These are phyloP conservation scores for Globisporangium barbulae DNA, from an alignment of 352 stramenopile species.

Conservation along the genomic window DNA sequence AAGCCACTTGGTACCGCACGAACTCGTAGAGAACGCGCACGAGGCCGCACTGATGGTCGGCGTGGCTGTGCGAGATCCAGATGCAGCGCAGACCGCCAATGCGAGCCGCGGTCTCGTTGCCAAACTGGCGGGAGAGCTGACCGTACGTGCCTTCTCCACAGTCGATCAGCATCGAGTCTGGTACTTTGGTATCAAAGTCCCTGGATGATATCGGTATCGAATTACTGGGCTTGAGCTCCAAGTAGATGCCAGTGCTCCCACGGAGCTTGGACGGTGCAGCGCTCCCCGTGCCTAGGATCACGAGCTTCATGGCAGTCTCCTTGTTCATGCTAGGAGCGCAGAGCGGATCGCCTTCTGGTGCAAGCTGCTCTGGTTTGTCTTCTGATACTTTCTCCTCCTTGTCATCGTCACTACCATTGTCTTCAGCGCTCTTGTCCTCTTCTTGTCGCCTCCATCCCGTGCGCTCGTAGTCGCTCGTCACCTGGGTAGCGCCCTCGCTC, in stretches of 20 bases:
- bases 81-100: conserved; percentile 80
- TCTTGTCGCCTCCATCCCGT: conserved; percentile 38
- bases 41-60: conserved; percentile 96
- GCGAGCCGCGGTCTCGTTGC: conserved; percentile 28
- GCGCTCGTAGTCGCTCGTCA: conserved; percentile 32
- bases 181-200: neutral
- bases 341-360: neutral
- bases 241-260: conserved; percentile 93
- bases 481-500: neutral
- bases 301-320: conserved; percentile 33
- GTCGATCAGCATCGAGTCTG: conserved; percentile 88
- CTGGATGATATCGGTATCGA: neutral
- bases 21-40: conserved; percentile 86
- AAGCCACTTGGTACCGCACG: conserved; percentile 21
- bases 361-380: neutral
- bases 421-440: conserved; percentile 12
- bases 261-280: conserved; percentile 96
- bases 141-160: conserved; percentile 94
- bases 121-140: conserved; percentile 83
- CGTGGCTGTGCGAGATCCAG: conserved; percentile 97
- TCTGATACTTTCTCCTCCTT: neutral
- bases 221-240: conserved; percentile 43
- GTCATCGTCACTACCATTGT: conserved; percentile 4
- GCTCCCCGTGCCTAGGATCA: conserved; percentile 95
- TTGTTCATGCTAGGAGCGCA: neutral